These are phyloP conservation scores for Vicia faba DNA, from an alignment of 306 rosid species.

Conservation along the genomic window DNA sequence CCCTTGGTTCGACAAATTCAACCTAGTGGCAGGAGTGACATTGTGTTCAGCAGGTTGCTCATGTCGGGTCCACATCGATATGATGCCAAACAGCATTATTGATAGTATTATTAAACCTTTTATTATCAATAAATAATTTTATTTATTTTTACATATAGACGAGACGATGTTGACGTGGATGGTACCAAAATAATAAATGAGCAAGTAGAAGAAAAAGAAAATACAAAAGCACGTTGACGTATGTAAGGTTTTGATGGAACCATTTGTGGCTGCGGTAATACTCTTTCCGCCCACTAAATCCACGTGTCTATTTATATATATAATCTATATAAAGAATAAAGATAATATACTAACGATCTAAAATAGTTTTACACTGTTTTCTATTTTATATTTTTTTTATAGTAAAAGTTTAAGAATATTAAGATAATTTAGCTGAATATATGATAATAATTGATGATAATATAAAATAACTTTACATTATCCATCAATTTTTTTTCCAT, in stretches of 20 bases:
- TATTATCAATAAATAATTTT: not conserved
- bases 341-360: no score
- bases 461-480: no score
- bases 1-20: not conserved
- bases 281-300: constrained; percentile 9
- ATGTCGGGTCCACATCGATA: not conserved
- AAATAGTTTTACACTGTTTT: no score
- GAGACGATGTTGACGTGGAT: not conserved
- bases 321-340: no score
- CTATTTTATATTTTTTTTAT: no score
- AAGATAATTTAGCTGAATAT: no score
- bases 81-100: not conserved
- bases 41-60: constrained; percentile 17
- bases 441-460: no score
- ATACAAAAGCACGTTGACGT: not conserved
- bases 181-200: not conserved
- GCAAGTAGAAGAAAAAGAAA: not conserved
- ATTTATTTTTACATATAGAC: not conserved
- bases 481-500: no score
- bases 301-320: not conserved
- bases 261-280: constrained; percentile 4
- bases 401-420: no score
- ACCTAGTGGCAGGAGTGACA: not conserved
- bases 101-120: not conserved
- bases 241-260: constrained; percentile 16